Evolutionary conservation across 306 rosid genomes (phyloP).

Genomic region (Cucumis cinereus): DNA sequence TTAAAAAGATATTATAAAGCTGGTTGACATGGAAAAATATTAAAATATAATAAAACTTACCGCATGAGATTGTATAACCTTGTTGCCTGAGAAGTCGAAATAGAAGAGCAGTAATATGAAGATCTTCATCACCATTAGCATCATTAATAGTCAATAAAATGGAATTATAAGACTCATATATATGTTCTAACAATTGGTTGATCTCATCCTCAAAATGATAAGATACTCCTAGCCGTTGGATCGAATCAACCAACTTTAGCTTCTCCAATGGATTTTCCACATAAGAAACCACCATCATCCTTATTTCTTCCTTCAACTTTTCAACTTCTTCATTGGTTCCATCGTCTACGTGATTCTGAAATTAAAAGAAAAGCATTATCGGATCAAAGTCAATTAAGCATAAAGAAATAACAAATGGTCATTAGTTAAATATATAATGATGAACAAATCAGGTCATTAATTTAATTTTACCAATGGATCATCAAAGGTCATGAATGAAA

Average conservation of each 20-base stretch:
- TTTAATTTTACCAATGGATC: background rate
- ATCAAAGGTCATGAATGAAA: background rate
- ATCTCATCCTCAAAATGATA: conserved; percentile 36
- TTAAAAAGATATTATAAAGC: no score
- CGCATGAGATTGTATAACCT: conserved; percentile 19
- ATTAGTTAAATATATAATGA: no score
- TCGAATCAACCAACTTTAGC: conserved; percentile 16
- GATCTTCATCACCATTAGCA: background rate
- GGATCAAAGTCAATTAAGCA: no score
- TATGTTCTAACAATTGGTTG: background rate
- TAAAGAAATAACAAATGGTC: no score
- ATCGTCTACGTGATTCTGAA: background rate
- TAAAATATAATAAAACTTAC: no score
- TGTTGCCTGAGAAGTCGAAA: conserved; percentile 42
- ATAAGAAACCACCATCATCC: background rate
- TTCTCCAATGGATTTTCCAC: background rate
- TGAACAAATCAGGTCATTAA: background rate
- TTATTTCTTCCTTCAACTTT: conserved; percentile 24
- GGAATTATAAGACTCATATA: background rate
- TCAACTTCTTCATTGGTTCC: background rate
- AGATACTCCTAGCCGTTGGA: background rate
- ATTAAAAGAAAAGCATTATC: background rate
- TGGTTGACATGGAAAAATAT: no score
- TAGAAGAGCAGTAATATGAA: conserved; percentile 16
- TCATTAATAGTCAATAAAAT: background rate